Conservation (phyloP, 768 basidiomycete species). For the Lactarius tabidus region DNA sequence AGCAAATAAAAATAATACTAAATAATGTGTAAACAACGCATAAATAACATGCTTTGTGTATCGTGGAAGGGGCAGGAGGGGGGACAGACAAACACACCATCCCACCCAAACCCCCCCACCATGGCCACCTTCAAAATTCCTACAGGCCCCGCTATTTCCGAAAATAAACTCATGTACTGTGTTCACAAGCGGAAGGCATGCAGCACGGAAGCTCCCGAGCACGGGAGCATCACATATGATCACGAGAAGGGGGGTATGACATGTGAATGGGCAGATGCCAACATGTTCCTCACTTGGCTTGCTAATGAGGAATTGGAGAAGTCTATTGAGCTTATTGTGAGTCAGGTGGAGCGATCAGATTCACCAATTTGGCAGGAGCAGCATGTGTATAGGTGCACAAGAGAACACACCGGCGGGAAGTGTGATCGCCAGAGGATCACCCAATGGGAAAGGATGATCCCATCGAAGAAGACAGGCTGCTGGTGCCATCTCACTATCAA, state of each 20-base stretch:
- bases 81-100: background rate
- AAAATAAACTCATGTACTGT: background rate
- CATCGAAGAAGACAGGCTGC: background rate
- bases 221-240: no score
- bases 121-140: background rate
- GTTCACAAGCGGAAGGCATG: background rate
- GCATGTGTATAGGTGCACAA: background rate
- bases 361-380: conserved; percentile 20
- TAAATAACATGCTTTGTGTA: background rate
- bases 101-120: background rate
- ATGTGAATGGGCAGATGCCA: no score
- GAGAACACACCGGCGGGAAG: background rate
- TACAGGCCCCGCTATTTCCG: background rate
- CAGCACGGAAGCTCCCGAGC: background rate
- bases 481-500: background rate
- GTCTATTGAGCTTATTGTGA: no score
- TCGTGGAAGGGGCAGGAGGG: background rate
- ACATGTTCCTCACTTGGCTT: no score
- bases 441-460: background rate
- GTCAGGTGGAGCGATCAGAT: background rate
- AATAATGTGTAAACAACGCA: no score
- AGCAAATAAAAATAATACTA: background rate
- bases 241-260: no score
- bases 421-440: background rate
- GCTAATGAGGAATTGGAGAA: no score